Base-by-base conservation (phyloP, 179 eudicot genomes). In the Beta corolliflora region DNA sequence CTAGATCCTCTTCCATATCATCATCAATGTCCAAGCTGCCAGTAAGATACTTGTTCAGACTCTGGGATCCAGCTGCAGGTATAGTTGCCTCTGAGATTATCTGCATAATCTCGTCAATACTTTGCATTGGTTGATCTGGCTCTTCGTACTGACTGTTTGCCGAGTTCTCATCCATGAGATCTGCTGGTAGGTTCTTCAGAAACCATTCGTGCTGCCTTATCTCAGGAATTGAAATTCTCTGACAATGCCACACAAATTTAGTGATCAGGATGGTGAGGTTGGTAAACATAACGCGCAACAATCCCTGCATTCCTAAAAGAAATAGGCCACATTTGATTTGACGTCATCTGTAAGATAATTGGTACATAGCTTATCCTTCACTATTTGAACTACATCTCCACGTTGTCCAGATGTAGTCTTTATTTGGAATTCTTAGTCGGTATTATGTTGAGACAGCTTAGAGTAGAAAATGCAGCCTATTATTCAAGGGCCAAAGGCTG, bases 51-150 rank as follows among this genome's bases (percentile, higher is more conserved):
- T 90, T 91, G 86, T 90, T 92, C 11, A 86, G 85, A 59, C 84
- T 84, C 15, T 84, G 88, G 56, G 90, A 75, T 56, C 98, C 96
- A 78, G 88, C 89, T 15, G 99, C 89, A 46, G 97, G 99, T 64
- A 95, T 88, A 61, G 98, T 95, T 71, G 97, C 99, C 88, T 95
- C 99, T 3, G 99, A 87, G 29, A 95, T 92, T 79, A 95, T 94
- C 87, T 94, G 99, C 99, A 95, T 95, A 71, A 95, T 95, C 56
- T 82, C 90, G 74, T 95, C 98, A 5, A 89, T 82, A 82, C 96
- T 91, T 88, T 95, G 99, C 93, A 90, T 89, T 25, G 98, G 97
- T 77, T 93, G 94, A 45, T 95, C 99, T 21, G 94, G 92, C 88
- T 95, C 99, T 86, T 94, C 96, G 60, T 84, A 92, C 82, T 91